Percentiles rank a stretch among this genome's conserved stretches.
Conservation (phyloP, 2,329 filamentous ascomycete genomes). For the Metarhizium guizhouense region DNA sequence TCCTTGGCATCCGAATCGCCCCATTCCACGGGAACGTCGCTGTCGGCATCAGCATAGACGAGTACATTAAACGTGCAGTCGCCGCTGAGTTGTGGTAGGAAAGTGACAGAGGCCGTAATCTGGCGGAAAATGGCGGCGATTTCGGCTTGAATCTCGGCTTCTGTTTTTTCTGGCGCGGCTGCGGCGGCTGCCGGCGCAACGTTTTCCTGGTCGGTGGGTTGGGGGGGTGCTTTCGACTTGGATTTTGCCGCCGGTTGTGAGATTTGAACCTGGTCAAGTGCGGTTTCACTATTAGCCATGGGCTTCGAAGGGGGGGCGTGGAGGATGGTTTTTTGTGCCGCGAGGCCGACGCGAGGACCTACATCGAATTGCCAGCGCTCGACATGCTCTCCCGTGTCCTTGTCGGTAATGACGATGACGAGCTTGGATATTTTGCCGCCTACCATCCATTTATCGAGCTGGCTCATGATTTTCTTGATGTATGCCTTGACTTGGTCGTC, state of each 20-base stretch:
- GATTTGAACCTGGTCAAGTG: conserved; percentile 14
- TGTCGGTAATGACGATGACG: conserved; percentile 92
- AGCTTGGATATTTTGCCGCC: conserved; percentile 95
- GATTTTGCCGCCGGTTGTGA: conserved; percentile 18
- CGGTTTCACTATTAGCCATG: neutral
- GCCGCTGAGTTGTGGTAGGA: conserved; percentile 78
- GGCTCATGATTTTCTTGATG: conserved; percentile 98
- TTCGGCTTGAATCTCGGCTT: conserved; percentile 87
- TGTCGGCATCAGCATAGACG: conserved; percentile 94
- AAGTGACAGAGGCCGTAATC: conserved; percentile 95
- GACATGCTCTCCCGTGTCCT: conserved; percentile 92
- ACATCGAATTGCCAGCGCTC: conserved; percentile 99
- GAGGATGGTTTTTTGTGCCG: too few relatives aligned
- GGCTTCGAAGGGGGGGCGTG: too few relatives aligned
- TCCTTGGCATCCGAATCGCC: conserved; percentile 97
- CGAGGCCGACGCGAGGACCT: conserved; percentile 12
- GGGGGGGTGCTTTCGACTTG: conserved; percentile 32
- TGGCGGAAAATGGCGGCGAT: conserved; percentile 96
- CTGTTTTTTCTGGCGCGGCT: conserved; percentile 64
- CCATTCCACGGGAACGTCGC: conserved; percentile 95
- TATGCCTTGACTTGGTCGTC: conserved; percentile 99
- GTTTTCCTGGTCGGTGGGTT: conserved; percentile 62
- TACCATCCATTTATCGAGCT: conserved; percentile 96
- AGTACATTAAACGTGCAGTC: conserved; percentile 98
- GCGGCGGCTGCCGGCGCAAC: conserved; percentile 23